A percentile compares a stretch with the other conserved stretches of the same genome.
Evolutionary conservation across 2,329 filamentous ascomycete genomes (phyloP).

Genomic region (Teratosphaeria destructans): DNA sequence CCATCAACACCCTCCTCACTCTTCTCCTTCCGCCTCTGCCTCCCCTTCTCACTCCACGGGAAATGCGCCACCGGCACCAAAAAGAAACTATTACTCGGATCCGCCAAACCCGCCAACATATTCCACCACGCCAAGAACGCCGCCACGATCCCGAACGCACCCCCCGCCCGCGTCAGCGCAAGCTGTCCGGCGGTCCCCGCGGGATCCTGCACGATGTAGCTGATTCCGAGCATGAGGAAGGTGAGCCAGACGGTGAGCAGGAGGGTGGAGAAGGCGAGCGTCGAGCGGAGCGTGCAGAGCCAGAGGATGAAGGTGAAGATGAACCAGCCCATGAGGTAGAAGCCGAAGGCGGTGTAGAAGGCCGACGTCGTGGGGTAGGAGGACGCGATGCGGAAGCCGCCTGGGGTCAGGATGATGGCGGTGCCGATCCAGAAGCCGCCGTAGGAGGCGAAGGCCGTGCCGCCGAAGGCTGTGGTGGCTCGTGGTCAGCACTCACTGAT

Average conservation of each 20-base stretch:
- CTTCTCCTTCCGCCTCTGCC: slow-evolving; percentile 1
- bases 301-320: slow-evolving; percentile 72
- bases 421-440: slow-evolving; percentile 77
- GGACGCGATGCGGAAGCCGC: slow-evolving; percentile 51
- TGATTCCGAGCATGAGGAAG: slow-evolving; percentile 61
- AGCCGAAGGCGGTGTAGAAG: slow-evolving; percentile 54
- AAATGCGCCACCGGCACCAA: slow-evolving; percentile 24
- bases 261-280: slow-evolving; percentile 65
- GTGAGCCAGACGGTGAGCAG: slow-evolving; percentile 65
- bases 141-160: slow-evolving; percentile 62
- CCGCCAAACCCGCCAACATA: slow-evolving; percentile 70
- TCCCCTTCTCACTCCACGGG: slow-evolving; percentile 26
- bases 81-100: slow-evolving; percentile 34
- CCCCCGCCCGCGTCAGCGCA: slow-evolving; percentile 53
- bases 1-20: not conserved
- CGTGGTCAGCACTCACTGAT: not conserved
- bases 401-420: slow-evolving; percentile 59
- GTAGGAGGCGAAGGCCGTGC: slow-evolving; percentile 47
- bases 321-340: slow-evolving; percentile 60
- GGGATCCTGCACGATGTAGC: slow-evolving; percentile 39
- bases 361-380: slow-evolving; percentile 32
- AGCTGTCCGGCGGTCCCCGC: slow-evolving; percentile 22
- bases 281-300: slow-evolving; percentile 65
- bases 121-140: slow-evolving; percentile 76
- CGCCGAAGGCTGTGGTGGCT: slow-evolving; percentile 48